Evolutionary conservation across 257 asterid genomes (phyloP).

Genomic region (Fraxinus cuspidata): DNA sequence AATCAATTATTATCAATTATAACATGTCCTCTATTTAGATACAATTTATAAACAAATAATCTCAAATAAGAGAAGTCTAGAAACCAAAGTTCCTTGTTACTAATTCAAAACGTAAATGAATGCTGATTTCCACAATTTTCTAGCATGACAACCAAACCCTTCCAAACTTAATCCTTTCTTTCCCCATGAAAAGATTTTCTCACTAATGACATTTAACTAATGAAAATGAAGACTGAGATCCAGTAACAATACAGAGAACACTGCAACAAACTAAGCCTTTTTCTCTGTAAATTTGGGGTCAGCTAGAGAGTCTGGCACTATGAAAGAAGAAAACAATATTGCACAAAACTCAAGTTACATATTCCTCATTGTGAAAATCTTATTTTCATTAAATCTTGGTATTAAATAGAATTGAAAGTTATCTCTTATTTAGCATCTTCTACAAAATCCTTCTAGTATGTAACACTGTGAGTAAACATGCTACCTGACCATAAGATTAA

Average conservation of each 20-base stretch:
- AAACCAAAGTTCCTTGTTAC: not conserved
- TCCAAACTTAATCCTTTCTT: not conserved
- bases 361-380: not conserved
- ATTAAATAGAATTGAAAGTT: conserved; percentile 8
- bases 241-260: not conserved
- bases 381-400: conserved; percentile 6
- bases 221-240: not conserved
- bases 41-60: not conserved
- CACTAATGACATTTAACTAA: not conserved
- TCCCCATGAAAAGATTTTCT: not conserved
- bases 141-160: not conserved
- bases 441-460: not conserved
- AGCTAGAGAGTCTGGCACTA: not conserved
- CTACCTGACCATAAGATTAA: not conserved
- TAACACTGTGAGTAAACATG: conserved; percentile 12
- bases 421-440: conserved; percentile 8
- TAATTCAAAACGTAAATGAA: not conserved
- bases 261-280: not conserved
- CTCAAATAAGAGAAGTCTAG: not conserved
- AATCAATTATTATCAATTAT: not conserved
- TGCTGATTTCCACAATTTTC: not conserved
- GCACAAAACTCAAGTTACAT: conserved; percentile 7
- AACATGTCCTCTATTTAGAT: not conserved
- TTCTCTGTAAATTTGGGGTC: not conserved
- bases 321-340: not conserved